Conservation (phyloP, 176 grass and related monocot species). For the Aegilops longissima region DNA sequence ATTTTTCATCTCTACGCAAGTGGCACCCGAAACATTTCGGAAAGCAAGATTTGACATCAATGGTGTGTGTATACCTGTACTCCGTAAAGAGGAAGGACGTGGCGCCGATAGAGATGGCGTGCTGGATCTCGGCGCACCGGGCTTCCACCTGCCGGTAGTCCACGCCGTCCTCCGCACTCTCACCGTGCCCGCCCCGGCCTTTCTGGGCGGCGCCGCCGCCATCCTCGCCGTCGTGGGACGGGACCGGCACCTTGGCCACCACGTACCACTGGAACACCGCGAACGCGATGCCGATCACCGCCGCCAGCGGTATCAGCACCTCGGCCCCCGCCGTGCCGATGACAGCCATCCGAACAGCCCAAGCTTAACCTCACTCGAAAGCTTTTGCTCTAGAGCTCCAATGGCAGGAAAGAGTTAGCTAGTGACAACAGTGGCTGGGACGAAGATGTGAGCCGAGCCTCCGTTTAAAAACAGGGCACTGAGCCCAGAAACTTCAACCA, state of each 20-base stretch:
- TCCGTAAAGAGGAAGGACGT: not conserved
- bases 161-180: constrained; percentile 21
- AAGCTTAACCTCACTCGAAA: too few relatives aligned
- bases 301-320: constrained; percentile 35
- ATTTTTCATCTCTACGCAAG: not conserved
- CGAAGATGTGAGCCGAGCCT: not conserved
- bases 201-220: not conserved
- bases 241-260: constrained; percentile 35
- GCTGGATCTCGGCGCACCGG: constrained; percentile 58
- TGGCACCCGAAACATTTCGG: not conserved
- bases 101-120: constrained; percentile 43
- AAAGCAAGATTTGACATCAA: not conserved
- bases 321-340: constrained; percentile 10
- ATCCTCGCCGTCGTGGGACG: constrained; percentile 8
- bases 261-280: constrained; percentile 50
- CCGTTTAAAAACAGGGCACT: not conserved
- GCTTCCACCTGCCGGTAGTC: constrained; percentile 23
- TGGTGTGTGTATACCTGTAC: not conserved
- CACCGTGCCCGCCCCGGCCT: not conserved
- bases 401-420: not conserved
- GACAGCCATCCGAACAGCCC: not conserved
- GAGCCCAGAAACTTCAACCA: not conserved
- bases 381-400: too few relatives aligned
- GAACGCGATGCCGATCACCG: constrained; percentile 41
- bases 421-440: not conserved